Conservation (phyloP, 441 rosid genomes). For the Metrosideros polymorpha region DNA sequence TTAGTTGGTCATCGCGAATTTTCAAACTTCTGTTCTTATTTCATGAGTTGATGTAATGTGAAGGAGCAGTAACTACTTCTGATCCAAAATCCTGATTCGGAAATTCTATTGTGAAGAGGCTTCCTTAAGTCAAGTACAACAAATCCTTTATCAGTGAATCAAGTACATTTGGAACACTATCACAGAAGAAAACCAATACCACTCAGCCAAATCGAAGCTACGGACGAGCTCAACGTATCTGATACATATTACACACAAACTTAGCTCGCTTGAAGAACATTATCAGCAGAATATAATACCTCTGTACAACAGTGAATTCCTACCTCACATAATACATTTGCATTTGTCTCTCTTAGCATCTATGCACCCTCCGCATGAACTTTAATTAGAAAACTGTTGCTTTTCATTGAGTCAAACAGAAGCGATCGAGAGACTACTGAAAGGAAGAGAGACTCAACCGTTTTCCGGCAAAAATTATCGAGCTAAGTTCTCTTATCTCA, state of each 20-base stretch:
- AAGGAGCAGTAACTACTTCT: neutral
- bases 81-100: neutral
- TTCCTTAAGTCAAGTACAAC: neutral
- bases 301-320: neutral
- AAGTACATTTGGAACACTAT: neutral
- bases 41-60: neutral
- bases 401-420: neutral
- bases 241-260: neutral
- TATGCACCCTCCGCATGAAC: neutral
- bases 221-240: neutral
- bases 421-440: neutral
- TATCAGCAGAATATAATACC: neutral
- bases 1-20: neutral
- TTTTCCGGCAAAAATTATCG: neutral
- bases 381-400: neutral
- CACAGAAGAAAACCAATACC: neutral
- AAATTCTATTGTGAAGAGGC: neutral
- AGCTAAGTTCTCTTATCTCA: conserved; percentile 9
- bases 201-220: neutral
- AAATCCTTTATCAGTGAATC: neutral
- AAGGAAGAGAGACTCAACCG: neutral
- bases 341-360: neutral
- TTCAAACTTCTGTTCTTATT: neutral
- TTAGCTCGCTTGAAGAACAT: neutral
- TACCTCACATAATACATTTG: neutral